phyloP scores from a whole-genome alignment of 2,329 filamentous ascomycete genomes.

The Cucurbitaria berberidis region DNA sequence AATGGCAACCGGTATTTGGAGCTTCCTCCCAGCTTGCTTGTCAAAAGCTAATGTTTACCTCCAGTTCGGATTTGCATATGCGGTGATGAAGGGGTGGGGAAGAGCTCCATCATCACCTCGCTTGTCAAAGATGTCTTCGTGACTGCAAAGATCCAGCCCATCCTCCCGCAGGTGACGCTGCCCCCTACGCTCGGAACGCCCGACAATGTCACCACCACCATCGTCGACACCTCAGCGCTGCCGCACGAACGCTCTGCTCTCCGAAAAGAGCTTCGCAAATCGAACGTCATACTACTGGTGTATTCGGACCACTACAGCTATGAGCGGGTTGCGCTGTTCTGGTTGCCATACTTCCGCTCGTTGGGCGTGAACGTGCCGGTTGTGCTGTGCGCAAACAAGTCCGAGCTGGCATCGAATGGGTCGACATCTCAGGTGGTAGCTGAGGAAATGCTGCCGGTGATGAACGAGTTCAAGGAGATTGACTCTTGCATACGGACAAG shows the following conservation, averaged over 20 bases:
- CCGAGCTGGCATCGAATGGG: conserved; percentile 78
- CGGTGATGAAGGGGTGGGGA: conserved; percentile 78
- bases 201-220: conserved; percentile 95
- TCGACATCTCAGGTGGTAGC: conserved; percentile 85
- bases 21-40: conserved; percentile 3
- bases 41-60: conserved; percentile 1
- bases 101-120: conserved; percentile 75
- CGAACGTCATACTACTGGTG: conserved; percentile 93
- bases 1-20: conserved; percentile 39
- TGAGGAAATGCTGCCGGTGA: conserved; percentile 97
- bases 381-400: conserved; percentile 95
- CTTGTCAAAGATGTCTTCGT: conserved; percentile 98
- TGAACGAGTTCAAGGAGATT: conserved; percentile 98
- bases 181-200: conserved; percentile 91
- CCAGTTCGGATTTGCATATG: conserved; percentile 91
- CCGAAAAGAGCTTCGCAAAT: conserved; percentile 93
- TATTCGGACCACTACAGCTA: conserved; percentile 99
- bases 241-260: conserved; percentile 91
- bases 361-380: conserved; percentile 98
- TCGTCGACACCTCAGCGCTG: conserved; percentile 95
- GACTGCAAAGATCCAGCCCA: conserved; percentile 90
- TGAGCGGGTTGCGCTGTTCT: conserved; percentile 94
- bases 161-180: conserved; percentile 93
- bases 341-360: conserved; percentile 97
- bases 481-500: conserved; percentile 97